Conservation (phyloP, 805 yeast genomes). For the Dipodascus albidus region DNA sequence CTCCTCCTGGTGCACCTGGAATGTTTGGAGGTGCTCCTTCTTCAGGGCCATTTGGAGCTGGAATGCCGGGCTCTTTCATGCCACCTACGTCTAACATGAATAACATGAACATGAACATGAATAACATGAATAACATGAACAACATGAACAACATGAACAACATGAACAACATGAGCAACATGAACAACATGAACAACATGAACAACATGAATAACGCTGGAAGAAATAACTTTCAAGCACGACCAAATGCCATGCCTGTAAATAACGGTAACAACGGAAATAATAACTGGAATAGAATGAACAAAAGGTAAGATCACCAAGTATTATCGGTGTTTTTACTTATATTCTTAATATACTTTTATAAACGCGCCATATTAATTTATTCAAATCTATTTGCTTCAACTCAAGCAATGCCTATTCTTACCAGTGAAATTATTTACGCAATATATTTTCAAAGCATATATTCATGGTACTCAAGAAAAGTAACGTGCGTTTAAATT, state of each 20-base stretch:
- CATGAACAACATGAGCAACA: background rate
- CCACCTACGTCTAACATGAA: constrained; percentile 5
- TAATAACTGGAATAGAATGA: background rate
- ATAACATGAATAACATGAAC: constrained; percentile 5
- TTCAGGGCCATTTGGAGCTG: background rate
- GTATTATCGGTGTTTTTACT: no score
- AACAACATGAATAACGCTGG: no score
- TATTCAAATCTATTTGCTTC: background rate
- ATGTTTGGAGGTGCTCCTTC: constrained; percentile 7
- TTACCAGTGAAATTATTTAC: no score
- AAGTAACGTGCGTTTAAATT: background rate
- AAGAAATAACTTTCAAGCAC: no score
- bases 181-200: background rate
- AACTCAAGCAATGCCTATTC: no score
- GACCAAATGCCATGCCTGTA: background rate
- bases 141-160: background rate
- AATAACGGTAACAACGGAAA: no score
- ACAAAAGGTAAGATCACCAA: background rate
- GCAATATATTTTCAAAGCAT: no score
- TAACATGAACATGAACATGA: background rate
- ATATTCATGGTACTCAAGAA: no score
- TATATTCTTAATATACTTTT: no score
- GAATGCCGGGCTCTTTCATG: constrained; percentile 8
- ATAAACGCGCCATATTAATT: background rate
- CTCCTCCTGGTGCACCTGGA: constrained; percentile 6